Conservation (phyloP, 2,329 filamentous ascomycete species). For the Aspergillus sp. region DNA sequence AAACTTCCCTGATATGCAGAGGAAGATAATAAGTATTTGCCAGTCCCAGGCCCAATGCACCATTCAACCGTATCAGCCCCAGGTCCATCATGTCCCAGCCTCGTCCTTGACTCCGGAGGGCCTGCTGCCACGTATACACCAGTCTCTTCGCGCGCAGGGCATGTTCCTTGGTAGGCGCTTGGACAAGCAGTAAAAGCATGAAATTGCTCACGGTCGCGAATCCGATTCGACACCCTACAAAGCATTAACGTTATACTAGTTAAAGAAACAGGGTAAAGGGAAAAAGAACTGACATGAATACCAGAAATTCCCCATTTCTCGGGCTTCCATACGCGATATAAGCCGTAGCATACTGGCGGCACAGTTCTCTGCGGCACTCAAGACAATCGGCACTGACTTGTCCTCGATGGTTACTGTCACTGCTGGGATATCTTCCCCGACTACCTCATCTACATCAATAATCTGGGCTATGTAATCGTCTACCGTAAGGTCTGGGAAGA, state of each 20-base stretch:
- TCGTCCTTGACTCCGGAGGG: slow-evolving; percentile 28
- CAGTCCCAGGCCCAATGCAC: slow-evolving; percentile 29
- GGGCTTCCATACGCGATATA: slow-evolving; percentile 24
- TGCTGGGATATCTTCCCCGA: slow-evolving; percentile 18
- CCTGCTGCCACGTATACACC: slow-evolving; percentile 30
- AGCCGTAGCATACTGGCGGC: slow-evolving; percentile 32
- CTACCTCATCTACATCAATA: slow-evolving; percentile 15
- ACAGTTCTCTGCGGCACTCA: slow-evolving; percentile 33
- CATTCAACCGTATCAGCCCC: slow-evolving; percentile 31
- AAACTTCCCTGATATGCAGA: slow-evolving; percentile 24
- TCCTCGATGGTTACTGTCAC: slow-evolving; percentile 23
- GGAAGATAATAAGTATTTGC: slow-evolving; percentile 26
- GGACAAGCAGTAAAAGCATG: slow-evolving; percentile 30
- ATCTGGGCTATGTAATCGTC: slow-evolving; percentile 26
- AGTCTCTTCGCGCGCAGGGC: slow-evolving; percentile 26
- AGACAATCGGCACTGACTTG: slow-evolving; percentile 26
- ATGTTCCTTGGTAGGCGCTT: slow-evolving; percentile 29
- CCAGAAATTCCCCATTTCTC: slow-evolving; percentile 32
- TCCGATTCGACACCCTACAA: slow-evolving; percentile 32
- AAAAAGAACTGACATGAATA: slow-evolving; percentile 27
- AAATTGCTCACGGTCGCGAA: slow-evolving; percentile 38
- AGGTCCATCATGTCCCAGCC: slow-evolving; percentile 32
- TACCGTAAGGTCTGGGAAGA: slow-evolving; percentile 11
- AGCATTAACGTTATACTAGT: not conserved
- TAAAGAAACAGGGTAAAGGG: not conserved